These are phyloP conservation scores for Coniella lustricola DNA, from an alignment of 2,329 filamentous ascomycete species.

Conservation along the genomic window DNA sequence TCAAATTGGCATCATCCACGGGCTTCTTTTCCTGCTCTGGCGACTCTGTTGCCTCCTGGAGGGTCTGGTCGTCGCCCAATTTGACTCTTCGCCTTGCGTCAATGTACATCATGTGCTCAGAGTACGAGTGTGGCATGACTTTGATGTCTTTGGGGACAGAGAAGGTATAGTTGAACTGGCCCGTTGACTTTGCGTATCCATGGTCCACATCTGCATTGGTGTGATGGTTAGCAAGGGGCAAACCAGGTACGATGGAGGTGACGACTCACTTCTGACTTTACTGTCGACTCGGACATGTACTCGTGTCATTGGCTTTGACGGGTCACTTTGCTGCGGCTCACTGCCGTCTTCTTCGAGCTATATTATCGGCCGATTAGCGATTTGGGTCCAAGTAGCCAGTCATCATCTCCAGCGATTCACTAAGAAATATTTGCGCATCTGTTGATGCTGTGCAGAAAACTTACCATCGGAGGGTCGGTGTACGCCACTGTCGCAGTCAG, in stretches of 20 bases:
- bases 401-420: too few species aligned
- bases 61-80: slow-evolving; percentile 23
- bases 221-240: too few species aligned
- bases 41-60: slow-evolving; percentile 13
- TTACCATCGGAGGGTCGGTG: slow-evolving; percentile 49
- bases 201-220: slow-evolving; percentile 59
- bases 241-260: not conserved
- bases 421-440: not conserved
- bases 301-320: slow-evolving; percentile 31
- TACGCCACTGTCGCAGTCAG: slow-evolving; percentile 66
- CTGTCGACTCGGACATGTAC: slow-evolving; percentile 66
- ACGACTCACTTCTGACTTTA: slow-evolving; percentile 48
- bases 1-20: slow-evolving; percentile 11
- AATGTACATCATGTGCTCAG: slow-evolving; percentile 37
- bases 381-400: too few species aligned
- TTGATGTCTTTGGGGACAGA: slow-evolving; percentile 30
- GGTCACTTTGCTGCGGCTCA: slow-evolving; percentile 22
- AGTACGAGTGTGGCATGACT: slow-evolving; percentile 32
- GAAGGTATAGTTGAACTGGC: slow-evolving; percentile 67
- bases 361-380: not conserved
- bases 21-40: slow-evolving; percentile 1
- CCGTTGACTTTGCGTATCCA: slow-evolving; percentile 55
- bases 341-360: slow-evolving; percentile 41
- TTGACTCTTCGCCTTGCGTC: slow-evolving; percentile 34
- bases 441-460: not conserved